phyloP scores from a whole-genome alignment of 805 yeast species.

The Kluyveromyces siamensis region DNA sequence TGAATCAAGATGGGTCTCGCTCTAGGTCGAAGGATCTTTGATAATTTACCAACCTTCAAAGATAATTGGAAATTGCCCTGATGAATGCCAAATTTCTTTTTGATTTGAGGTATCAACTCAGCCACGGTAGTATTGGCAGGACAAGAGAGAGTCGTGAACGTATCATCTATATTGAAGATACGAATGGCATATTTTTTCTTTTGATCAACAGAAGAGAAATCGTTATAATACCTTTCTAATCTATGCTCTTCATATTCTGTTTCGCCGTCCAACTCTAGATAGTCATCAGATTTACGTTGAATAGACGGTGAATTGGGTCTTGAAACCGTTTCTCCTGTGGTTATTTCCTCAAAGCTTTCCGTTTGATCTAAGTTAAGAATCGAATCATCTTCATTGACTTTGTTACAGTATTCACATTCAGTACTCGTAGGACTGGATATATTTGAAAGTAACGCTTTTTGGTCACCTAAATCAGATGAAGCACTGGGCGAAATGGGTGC shows the following conservation, averaged over 20 bases:
- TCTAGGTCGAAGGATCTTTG: constrained; percentile 59
- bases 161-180: constrained; percentile 77
- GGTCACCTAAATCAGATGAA: not conserved
- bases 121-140: constrained; percentile 68
- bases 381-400: not conserved
- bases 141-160: constrained; percentile 71
- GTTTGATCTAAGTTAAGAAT: not conserved
- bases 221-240: constrained; percentile 30
- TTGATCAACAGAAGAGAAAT: constrained; percentile 27
- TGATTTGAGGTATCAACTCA: constrained; percentile 61
- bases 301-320: not conserved
- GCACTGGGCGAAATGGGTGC: not conserved
- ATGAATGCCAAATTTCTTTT: constrained; percentile 69
- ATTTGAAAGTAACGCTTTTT: not conserved
- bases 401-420: not conserved
- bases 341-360: not conserved
- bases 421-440: not conserved
- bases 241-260: constrained; percentile 31
- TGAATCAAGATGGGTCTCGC: constrained; percentile 77
- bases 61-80: constrained; percentile 70
- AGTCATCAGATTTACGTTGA: not conserved
- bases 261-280: constrained; percentile 18
- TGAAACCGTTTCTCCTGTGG: not conserved
- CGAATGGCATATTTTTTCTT: constrained; percentile 40
- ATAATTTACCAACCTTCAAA: constrained; percentile 64